These are phyloP conservation scores for Cystoderma amianthinum DNA, from an alignment of 768 basidiomycete species.

Conservation along the genomic window DNA sequence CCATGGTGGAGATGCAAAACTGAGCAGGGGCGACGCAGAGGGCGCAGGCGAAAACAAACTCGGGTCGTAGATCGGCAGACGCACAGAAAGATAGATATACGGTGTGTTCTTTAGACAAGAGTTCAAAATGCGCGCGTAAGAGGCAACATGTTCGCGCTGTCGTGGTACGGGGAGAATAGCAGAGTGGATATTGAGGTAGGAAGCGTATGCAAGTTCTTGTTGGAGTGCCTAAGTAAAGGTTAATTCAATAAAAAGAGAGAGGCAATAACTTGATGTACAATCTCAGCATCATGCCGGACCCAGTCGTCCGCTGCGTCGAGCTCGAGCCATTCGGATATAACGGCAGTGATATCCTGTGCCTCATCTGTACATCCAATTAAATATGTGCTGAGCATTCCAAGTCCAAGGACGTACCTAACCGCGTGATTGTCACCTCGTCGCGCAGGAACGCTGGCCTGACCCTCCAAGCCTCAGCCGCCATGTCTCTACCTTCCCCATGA, in stretches of 20 bases:
- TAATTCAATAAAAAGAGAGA: conserved; percentile 8
- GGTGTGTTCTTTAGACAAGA: conserved; percentile 65
- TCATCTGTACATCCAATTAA: conserved; percentile 37
- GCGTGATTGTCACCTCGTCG: conserved; percentile 86
- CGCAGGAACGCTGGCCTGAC: conserved; percentile 67
- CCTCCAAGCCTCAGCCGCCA: conserved; percentile 75
- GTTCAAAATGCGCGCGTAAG: conserved; percentile 89
- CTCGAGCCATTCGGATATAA: conserved; percentile 93
- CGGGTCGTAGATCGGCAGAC: conserved; percentile 79
- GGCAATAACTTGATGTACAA: conserved; percentile 48
- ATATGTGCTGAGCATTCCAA: not conserved
- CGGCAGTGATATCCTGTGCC: conserved; percentile 60
- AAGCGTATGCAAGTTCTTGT: conserved; percentile 89
- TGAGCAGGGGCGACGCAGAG: conserved; percentile 8
- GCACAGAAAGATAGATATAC: conserved; percentile 75
- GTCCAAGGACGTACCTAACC: conserved; percentile 63
- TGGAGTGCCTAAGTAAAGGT: conserved; percentile 62
- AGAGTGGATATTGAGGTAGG: conserved; percentile 82
- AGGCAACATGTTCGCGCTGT: conserved; percentile 77
- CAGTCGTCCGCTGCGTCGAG: conserved; percentile 90
- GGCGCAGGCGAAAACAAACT: conserved; percentile 40
- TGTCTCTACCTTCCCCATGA: conserved; percentile 12
- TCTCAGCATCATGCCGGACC: conserved; percentile 93
- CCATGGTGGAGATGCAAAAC: not conserved
- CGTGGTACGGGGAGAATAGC: conserved; percentile 87